These are phyloP conservation scores for Boletus patriciae DNA, from an alignment of 768 basidiomycete species.

Conservation along the genomic window DNA sequence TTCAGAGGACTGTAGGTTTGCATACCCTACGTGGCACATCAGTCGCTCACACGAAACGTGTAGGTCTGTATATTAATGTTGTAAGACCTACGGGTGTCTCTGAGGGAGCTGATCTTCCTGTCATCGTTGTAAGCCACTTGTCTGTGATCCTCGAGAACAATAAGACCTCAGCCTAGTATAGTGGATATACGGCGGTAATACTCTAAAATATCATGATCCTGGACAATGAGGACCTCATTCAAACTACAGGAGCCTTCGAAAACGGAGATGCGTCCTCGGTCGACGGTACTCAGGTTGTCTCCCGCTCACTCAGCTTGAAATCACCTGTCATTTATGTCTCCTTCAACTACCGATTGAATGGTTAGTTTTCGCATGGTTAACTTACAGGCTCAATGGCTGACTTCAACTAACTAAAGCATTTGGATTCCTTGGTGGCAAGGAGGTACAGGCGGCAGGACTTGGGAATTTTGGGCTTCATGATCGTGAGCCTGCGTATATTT, in stretches of 20 bases:
- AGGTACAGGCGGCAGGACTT: not conserved
- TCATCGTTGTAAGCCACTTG: conserved; percentile 19
- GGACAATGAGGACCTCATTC: not conserved
- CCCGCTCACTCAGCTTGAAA: conserved; percentile 12
- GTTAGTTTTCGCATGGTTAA: conserved; percentile 2
- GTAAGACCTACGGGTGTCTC: not conserved
- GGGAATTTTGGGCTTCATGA: conserved; percentile 30
- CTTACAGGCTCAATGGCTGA: not conserved
- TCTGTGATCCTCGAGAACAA: not conserved
- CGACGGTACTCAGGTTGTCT: conserved; percentile 21
- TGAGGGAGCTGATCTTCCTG: conserved; percentile 16
- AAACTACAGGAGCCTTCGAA: conserved; percentile 12
- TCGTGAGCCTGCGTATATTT: conserved; percentile 13
- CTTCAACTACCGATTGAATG: conserved; percentile 11
- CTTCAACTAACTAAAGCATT: conserved; percentile 14
- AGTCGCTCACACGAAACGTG: not conserved
- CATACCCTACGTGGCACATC: not conserved
- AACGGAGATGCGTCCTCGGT: not conserved
- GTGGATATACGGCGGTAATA: conserved; percentile 3
- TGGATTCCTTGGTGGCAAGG: conserved; percentile 30
- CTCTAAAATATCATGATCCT: too few species aligned
- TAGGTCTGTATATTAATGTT: conserved; percentile 30
- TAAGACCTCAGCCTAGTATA: not conserved
- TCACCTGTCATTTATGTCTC: not conserved
- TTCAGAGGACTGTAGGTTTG: conserved; percentile 20